Evolutionary conservation across 768 basidiomycete genomes (phyloP), one percentile per base, ranked within the genome.

Genomic region (Lactarius hengduanensis): DNA sequence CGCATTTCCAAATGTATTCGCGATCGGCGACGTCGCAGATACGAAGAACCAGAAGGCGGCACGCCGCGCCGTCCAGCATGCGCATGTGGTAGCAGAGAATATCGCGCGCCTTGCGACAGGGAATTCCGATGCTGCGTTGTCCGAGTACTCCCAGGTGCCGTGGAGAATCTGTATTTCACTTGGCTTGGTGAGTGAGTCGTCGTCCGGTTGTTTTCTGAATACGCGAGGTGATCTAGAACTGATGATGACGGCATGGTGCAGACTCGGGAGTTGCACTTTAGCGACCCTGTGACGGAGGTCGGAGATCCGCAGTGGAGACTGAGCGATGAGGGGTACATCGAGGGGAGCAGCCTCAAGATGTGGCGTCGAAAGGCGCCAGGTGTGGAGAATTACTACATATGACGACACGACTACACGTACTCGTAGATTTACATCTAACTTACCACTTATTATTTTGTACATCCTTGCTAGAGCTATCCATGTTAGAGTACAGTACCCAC

Each of bases 11-110:
- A 58, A 68, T 16, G 41, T 76, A 1, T 76, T 72, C 10, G 74
- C 73, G 16, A 41, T 75, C 7, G 75, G 75, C 13, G 75, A 76
- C 58, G 68, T 73, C 8, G 74, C 74, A 2, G 72, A 75, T 50
- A 69, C 69, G 13, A 70, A 71, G 2, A 72, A 72, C 4, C 67
- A 68, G 7, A 74, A 74, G 47, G 72, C 73, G 15, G 75, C 72
- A 1, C 63, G 71, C 1, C 71, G 73, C 1, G 75, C 69, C 2
- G 50, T 69, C 30, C n/a, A 47, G 7, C 74, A 76, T 38, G 72
- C 71, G 7, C 40, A 68, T 11, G 26, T 73, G 28, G 72, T 72
- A 13, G 70, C 70, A 56, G 36, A 68, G 34, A 74, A 73, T 57
- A 59, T 75, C 53, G 53, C 54, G 32, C n/a, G 18, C 43, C 64